Base-by-base conservation (phyloP, 768 basidiomycete species). In the Mycena leptocephala region DNA sequence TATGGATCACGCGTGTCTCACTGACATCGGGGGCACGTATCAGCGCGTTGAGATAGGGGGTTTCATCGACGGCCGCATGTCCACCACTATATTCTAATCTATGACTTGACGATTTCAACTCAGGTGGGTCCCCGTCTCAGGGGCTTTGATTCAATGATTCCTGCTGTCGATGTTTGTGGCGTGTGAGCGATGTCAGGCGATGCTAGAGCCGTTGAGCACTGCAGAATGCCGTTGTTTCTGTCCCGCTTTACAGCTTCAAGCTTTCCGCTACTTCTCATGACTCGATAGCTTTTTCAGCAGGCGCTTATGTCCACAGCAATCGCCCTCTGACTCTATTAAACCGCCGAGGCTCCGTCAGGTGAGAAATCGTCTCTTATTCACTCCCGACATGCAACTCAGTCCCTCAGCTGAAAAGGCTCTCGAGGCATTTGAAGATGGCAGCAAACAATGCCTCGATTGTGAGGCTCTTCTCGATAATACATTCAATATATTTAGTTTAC, bases 271-370 rank as follows among this genome's bases (percentile, higher is more conserved):
- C 46, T 72, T 55, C 70, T 72, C 70, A 26, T 72, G 70, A 72
- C 70, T 72, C 70, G 62, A 56, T 24, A n/a, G 9, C 20, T n/a
- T 7, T 20, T 32, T 32, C 46, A 46, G 10, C 51, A 6, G 14
- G 63, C 63, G 63, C 26, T 35, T 72, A 64, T 64, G 61, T 65
- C 51, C 22, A 72, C 71, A 72, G 71, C 71, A 41, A 48, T 39
- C 39, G 30, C 53, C 39, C 63, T 14, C 10, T 56, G 33, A 9
- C 22, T 33, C 28, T 30, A 61, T 66, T 67, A 74, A 59, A 32
- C 28, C 9, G 46, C 43, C 32, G 10, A 26, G n/a, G 11, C 24
- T 26, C n/a, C 18, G 8, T 11, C 33, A 37, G 13, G 37, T 41
- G 18, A 37, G 48, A 35, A 37, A 28, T 48, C 13, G 16, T 26